phyloP scores from a whole-genome alignment of 768 basidiomycete species.

The Crassisporium funariophilum region DNA sequence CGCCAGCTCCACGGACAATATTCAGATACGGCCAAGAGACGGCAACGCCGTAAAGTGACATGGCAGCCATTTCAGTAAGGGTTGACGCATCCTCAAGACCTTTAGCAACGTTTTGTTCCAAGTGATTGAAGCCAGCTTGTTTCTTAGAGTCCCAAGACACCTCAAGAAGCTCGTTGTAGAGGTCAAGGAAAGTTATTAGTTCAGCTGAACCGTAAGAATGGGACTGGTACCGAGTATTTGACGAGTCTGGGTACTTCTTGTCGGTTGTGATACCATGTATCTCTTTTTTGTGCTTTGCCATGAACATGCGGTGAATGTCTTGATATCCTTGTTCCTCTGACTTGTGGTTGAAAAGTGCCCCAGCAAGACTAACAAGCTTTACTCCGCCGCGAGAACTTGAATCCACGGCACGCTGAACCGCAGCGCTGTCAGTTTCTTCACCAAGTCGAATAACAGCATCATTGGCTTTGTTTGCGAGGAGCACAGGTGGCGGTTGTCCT shows the following conservation, averaged over 20 bases:
- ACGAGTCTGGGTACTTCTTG: slow-evolving; percentile 23
- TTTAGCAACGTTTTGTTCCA: slow-evolving; percentile 25
- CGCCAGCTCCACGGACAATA: slow-evolving; percentile 15
- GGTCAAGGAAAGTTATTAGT: slow-evolving; percentile 11
- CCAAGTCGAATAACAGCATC: slow-evolving; percentile 16
- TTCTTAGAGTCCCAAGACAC: slow-evolving; percentile 17
- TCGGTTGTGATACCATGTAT: slow-evolving; percentile 5
- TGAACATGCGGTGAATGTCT: slow-evolving; percentile 10
- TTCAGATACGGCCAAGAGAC: slow-evolving; percentile 28
- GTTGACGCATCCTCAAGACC: slow-evolving; percentile 21
- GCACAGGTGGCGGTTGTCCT: slow-evolving; percentile 18
- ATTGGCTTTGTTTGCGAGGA: slow-evolving; percentile 30
- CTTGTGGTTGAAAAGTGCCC: slow-evolving; percentile 28
- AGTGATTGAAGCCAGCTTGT: slow-evolving; percentile 16
- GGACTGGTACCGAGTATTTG: slow-evolving; percentile 23
- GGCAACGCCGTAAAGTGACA: slow-evolving; percentile 19
- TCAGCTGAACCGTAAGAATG: slow-evolving; percentile 17
- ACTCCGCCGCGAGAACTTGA: slow-evolving; percentile 24
- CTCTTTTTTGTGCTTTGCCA: slow-evolving; percentile 11
- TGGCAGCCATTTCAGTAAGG: slow-evolving; percentile 21
- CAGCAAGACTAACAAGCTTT: slow-evolving; percentile 23
- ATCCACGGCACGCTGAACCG: slow-evolving; percentile 17
- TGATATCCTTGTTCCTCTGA: slow-evolving; percentile 31
- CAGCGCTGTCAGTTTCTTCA: slow-evolving; percentile 4
- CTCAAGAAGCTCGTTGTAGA: slow-evolving; percentile 17